These are phyloP conservation scores for Lineolata rhizophorae DNA, from an alignment of 495 filamentous ascomycete genomes.

Conservation along the genomic window DNA sequence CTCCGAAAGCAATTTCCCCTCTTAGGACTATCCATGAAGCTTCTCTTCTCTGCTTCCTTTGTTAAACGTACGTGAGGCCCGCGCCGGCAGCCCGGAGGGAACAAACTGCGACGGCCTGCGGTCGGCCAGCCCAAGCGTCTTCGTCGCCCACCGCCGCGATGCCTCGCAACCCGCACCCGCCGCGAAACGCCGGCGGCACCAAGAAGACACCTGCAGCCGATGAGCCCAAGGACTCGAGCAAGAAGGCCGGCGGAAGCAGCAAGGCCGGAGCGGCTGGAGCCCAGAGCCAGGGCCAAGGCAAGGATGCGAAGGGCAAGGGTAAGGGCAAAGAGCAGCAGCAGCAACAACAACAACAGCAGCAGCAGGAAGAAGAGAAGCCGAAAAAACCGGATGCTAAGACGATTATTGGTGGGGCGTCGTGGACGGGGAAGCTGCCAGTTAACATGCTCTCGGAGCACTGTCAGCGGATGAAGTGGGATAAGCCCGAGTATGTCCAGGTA, in stretches of 20 bases:
- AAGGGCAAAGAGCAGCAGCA: conserved; percentile 22
- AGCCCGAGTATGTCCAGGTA: conserved; percentile 84
- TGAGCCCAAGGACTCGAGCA: conserved; percentile 24
- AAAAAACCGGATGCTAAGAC: conserved; percentile 68
- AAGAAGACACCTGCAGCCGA: conserved; percentile 45
- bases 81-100: too few species aligned
- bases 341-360: too few species aligned
- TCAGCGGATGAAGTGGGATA: conserved; percentile 87
- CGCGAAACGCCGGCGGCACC: conserved; percentile 33
- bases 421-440: conserved; percentile 92
- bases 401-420: conserved; percentile 82
- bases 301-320: conserved; percentile 3
- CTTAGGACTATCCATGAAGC: too few species aligned
- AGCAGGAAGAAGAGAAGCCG: conserved; percentile 28
- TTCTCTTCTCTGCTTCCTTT: too few species aligned
- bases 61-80: too few species aligned
- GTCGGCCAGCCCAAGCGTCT: conserved; percentile 45
- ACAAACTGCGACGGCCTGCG: conserved; percentile 25
- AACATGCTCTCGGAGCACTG: conserved; percentile 86
- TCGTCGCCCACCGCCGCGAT: conserved; percentile 23
- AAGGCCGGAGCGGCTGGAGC: conserved; percentile 4
- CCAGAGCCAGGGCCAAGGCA: conserved; percentile 1
- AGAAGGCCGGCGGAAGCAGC: conserved; percentile 4
- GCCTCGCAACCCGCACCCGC: neutral
- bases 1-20: too few species aligned